Evolutionary conservation across 1,284 basidiomycete species (phyloP).

Genomic region (Boletus chippewaensis): DNA sequence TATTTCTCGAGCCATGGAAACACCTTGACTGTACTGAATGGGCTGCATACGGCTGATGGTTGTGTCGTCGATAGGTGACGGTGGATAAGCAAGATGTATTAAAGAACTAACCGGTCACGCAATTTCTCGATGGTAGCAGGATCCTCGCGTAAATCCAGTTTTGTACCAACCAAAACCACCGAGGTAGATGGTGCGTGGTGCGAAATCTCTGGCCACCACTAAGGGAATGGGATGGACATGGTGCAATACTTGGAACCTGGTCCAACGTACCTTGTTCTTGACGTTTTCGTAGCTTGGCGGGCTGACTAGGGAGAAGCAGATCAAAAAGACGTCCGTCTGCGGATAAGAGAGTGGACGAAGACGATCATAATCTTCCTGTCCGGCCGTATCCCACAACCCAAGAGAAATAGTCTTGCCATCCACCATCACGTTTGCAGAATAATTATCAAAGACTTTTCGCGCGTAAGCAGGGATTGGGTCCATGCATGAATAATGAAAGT

Average conservation of each 20-base stretch:
- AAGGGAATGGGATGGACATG: slow-evolving; percentile 3
- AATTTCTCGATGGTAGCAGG: slow-evolving; percentile 86
- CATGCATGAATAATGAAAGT: slow-evolving; percentile 21
- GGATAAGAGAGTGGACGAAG: slow-evolving; percentile 97
- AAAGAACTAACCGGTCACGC: slow-evolving; percentile 65
- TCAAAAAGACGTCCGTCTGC: slow-evolving; percentile 98
- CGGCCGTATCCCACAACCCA: slow-evolving; percentile 98
- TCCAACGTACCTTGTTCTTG: slow-evolving; percentile 75
- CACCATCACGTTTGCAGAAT: slow-evolving; percentile 94
- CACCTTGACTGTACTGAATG: slow-evolving; percentile 87
- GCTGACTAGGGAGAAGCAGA: slow-evolving; percentile 97
- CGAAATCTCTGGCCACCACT: slow-evolving; percentile 96
- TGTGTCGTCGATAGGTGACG: slow-evolving; percentile 11
- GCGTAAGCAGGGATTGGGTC: slow-evolving; percentile 15
- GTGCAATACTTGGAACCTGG: slow-evolving; percentile 1
- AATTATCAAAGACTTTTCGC: slow-evolving; percentile 83
- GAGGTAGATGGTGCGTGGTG: slow-evolving; percentile 96
- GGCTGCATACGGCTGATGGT: slow-evolving; percentile 80
- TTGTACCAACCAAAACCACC: slow-evolving; percentile 95
- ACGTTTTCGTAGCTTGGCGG: slow-evolving; percentile 99
- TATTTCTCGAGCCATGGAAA: slow-evolving; percentile 89
- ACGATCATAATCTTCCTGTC: slow-evolving; percentile 98
- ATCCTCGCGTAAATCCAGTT: slow-evolving; percentile 96
- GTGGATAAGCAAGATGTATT: not conserved
- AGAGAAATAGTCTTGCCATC: slow-evolving; percentile 98